These are phyloP conservation scores for Solanum chmielewskii DNA, from an alignment of 257 asterid species.

Conservation along the genomic window DNA sequence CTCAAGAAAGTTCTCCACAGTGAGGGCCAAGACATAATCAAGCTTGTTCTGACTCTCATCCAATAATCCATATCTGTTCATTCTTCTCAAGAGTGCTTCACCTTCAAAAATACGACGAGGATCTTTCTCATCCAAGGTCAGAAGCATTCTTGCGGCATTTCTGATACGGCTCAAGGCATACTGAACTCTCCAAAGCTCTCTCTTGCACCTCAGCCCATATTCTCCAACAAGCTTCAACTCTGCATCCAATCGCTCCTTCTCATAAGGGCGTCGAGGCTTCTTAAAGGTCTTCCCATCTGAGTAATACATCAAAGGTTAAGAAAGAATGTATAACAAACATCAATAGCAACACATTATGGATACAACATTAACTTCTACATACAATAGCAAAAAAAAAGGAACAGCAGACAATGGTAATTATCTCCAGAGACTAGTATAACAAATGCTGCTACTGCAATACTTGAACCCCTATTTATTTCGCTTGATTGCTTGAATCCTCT, in stretches of 20 bases:
- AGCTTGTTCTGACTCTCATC: conserved; percentile 65
- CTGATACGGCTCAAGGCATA: conserved; percentile 59
- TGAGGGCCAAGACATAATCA: conserved; percentile 56
- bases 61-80: conserved; percentile 43
- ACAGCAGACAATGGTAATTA: background rate
- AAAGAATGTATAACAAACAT: background rate
- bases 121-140: conserved; percentile 35
- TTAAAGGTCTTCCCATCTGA: conserved; percentile 3
- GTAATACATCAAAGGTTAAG: background rate
- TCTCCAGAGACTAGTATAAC: background rate
- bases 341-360: background rate
- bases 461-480: background rate
- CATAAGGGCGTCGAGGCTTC: conserved; percentile 59
- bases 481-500: background rate
- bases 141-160: conserved; percentile 42
- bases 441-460: background rate
- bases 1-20: conserved; percentile 60
- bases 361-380: background rate
- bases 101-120: conserved; percentile 39
- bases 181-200: conserved; percentile 67
- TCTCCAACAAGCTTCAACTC: conserved; percentile 60
- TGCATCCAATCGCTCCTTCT: conserved; percentile 55
- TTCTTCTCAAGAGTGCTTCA: conserved; percentile 61
- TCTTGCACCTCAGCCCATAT: conserved; percentile 21
- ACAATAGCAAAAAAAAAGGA: background rate